Conservation (phyloP, 2,329 filamentous ascomycete species). For the Fusarium brevicatenulatum region DNA sequence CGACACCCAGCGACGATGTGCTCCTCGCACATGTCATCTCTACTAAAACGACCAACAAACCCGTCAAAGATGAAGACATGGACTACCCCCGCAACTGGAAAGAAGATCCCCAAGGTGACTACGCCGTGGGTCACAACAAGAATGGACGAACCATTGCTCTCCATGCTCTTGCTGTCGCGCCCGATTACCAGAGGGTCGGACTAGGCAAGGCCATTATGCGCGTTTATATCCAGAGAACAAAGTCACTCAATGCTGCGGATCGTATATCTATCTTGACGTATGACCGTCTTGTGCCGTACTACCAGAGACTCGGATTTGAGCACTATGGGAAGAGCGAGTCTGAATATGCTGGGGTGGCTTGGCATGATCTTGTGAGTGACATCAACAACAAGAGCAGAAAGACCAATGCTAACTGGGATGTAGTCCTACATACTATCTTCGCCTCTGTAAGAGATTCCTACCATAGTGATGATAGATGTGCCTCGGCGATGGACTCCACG, state of each 20-base stretch:
- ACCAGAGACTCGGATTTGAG: constrained; percentile 46
- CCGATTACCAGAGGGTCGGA: constrained; percentile 39
- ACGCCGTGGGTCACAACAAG: constrained; percentile 38
- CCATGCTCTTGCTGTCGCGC: constrained; percentile 44
- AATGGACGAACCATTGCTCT: constrained; percentile 44
- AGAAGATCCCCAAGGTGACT: constrained; percentile 8
- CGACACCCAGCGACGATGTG: constrained; percentile 7
- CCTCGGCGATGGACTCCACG: background rate
- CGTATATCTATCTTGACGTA: constrained; percentile 47
- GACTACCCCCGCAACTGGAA: constrained; percentile 42
- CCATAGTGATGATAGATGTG: background rate
- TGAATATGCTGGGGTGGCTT: constrained; percentile 45
- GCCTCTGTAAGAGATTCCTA: background rate
- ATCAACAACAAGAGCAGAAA: accelerated
- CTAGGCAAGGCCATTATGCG: constrained; percentile 43
- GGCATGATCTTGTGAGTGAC: constrained; percentile 45
- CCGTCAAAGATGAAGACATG: constrained; percentile 45
- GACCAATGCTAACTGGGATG: background rate
- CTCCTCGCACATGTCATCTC: constrained; percentile 45
- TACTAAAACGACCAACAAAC: constrained; percentile 36
- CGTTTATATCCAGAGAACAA: constrained; percentile 39
- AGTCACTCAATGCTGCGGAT: constrained; percentile 21
- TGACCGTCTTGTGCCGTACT: constrained; percentile 45
- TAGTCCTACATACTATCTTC: constrained; percentile 18
- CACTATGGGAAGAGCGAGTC: constrained; percentile 47